phyloP scores from a whole-genome alignment of 2,329 filamentous ascomycete genomes.

The Graphilbum ipis-grandicollis region DNA sequence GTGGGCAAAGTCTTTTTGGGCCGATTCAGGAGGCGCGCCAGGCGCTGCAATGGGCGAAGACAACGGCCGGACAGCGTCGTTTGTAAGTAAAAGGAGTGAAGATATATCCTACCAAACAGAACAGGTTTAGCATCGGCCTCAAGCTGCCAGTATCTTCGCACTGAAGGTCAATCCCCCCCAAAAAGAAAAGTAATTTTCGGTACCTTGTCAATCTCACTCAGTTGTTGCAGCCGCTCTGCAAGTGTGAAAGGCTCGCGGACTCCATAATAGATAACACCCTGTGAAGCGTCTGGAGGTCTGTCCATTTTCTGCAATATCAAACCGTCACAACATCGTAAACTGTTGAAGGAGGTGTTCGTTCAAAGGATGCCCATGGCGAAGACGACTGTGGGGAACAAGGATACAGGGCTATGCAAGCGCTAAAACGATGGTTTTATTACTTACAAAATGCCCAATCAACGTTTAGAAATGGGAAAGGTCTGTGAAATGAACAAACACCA shows the following conservation, averaged over 20 bases:
- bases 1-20: constrained; percentile 2
- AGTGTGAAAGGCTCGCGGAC: constrained; percentile 43
- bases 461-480: too few relatives aligned
- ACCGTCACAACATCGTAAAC: background rate
- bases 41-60: constrained; percentile 21
- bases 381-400: too few relatives aligned
- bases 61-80: constrained; percentile 45
- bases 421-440: too few relatives aligned
- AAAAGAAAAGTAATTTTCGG: background rate
- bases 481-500: too few relatives aligned
- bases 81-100: constrained; percentile 28
- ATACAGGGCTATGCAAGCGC: too few relatives aligned
- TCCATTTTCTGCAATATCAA: constrained; percentile 1
- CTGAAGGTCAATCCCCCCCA: too few relatives aligned
- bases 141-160: too few relatives aligned
- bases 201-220: constrained; percentile 64
- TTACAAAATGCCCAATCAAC: too few relatives aligned
- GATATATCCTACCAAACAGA: constrained; percentile 27
- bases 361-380: too few relatives aligned
- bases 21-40: background rate
- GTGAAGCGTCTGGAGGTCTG: background rate
- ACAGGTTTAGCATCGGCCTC: too few relatives aligned
- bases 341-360: too few relatives aligned
- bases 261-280: background rate
- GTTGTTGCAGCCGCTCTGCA: constrained; percentile 62